Percentiles rank a stretch among this genome's conserved stretches.
These are phyloP conservation scores for Coemansia sp. DNA, from an alignment of 192 early-diverging fungal genomes.

Conservation along the genomic window DNA sequence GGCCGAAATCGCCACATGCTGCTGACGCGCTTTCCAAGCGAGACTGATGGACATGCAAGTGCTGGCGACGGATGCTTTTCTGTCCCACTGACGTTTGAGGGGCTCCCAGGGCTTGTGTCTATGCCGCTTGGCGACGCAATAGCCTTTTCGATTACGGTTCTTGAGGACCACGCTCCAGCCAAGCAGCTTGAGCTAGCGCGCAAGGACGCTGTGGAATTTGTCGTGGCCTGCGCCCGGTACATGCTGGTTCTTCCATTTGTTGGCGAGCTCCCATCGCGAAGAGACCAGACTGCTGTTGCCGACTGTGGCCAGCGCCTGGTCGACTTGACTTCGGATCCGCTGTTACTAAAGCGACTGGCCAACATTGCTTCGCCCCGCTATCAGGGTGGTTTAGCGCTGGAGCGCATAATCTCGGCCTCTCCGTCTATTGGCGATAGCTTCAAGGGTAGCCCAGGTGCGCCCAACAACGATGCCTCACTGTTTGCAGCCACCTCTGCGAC, in stretches of 20 bases:
- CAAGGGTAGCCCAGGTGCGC: conserved; percentile 16
- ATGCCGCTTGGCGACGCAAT: conserved; percentile 47
- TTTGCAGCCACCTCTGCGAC: conserved; percentile 22
- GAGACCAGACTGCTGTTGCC: not conserved
- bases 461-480: conserved; percentile 18
- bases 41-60: not conserved
- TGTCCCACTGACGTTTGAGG: conserved; percentile 41
- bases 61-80: conserved; percentile 12
- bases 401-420: conserved; percentile 28
- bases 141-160: conserved; percentile 30
- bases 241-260: conserved; percentile 26
- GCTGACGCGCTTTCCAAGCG: conserved; percentile 45
- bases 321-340: conserved; percentile 24
- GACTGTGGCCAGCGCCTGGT: conserved; percentile 22
- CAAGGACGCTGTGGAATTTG: conserved; percentile 44
- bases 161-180: conserved; percentile 23
- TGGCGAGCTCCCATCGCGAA: conserved; percentile 7
- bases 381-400: conserved; percentile 47
- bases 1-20: conserved; percentile 93
- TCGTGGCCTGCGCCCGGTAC: conserved; percentile 45
- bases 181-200: conserved; percentile 33
- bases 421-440: conserved; percentile 38
- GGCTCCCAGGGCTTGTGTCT: conserved; percentile 34
- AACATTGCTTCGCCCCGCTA: conserved; percentile 45
- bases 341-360: conserved; percentile 35